Evolutionary conservation across 352 stramenopile species (phyloP).

Genomic region (Phytophthora crassamura): DNA sequence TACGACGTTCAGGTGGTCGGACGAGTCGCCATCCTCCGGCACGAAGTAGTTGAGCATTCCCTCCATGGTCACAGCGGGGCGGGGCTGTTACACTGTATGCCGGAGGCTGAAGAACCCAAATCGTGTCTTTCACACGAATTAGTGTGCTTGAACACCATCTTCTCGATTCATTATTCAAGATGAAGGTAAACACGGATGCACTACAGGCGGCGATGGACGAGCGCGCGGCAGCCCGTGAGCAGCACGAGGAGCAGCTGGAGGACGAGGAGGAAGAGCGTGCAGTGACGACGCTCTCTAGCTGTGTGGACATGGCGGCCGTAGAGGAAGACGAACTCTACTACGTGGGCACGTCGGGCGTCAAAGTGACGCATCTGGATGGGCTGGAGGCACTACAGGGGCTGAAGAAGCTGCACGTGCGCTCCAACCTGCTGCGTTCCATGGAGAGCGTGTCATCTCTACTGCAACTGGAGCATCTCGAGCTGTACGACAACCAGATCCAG

Average conservation of each 20-base stretch:
- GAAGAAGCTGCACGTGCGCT: slow-evolving; percentile 76
- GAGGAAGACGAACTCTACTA: slow-evolving; percentile 86
- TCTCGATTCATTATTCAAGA: no score
- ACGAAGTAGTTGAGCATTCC: slow-evolving; percentile 91
- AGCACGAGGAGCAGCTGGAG: slow-evolving; percentile 1
- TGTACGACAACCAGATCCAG: slow-evolving; percentile 99
- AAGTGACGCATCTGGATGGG: slow-evolving; percentile 70
- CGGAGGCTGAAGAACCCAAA: no score
- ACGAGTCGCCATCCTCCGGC: slow-evolving; percentile 85
- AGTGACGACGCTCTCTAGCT: slow-evolving; percentile 67
- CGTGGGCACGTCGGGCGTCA: slow-evolving; percentile 82
- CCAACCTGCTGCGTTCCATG: slow-evolving; percentile 86
- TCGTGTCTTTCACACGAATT: no score
- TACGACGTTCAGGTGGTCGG: slow-evolving; percentile 87
- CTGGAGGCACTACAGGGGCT: slow-evolving; percentile 61
- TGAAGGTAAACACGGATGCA: slow-evolving; percentile 52
- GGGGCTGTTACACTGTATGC: slow-evolving; percentile 28
- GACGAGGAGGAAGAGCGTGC: slow-evolving; percentile 37
- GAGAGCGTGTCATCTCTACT: slow-evolving; percentile 63
- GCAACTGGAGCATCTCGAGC: slow-evolving; percentile 93
- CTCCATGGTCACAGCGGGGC: slow-evolving; percentile 57
- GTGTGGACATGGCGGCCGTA: slow-evolving; percentile 63
- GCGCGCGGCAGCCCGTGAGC: slow-evolving; percentile 27
- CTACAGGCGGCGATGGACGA: slow-evolving; percentile 43
- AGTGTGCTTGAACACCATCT: no score